Conservation (phyloP, 192 early-diverging fungal species). For the Podila minutissima region DNA sequence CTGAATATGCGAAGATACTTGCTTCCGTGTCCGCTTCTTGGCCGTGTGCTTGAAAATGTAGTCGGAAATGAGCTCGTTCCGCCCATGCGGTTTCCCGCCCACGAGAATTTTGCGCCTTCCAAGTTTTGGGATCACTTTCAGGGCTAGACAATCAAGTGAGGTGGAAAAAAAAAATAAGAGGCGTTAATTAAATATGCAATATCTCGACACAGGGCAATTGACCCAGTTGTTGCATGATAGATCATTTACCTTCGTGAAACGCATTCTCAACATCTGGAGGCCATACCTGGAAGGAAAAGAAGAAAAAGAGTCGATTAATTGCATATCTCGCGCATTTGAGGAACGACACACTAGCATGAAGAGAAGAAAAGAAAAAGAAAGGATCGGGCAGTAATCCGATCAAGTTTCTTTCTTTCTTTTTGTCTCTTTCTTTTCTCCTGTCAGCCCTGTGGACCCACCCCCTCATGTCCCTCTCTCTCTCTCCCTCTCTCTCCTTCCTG, state of each 20-base stretch:
- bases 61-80: slow-evolving; percentile 82
- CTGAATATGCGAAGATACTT: slow-evolving; percentile 84
- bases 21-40: slow-evolving; percentile 77
- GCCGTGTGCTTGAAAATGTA: slow-evolving; percentile 74
- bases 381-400: slow-evolving; percentile 4
- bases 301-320: neutral
- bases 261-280: slow-evolving; percentile 67
- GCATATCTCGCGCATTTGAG: neutral
- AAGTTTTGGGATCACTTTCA: slow-evolving; percentile 62
- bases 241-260: slow-evolving; percentile 64
- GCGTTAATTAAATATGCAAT: no score
- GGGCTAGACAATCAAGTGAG: slow-evolving; percentile 29
- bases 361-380: neutral
- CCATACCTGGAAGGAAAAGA: slow-evolving; percentile 57
- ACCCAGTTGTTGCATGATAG: no score
- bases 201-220: no score
- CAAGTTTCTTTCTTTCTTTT: neutral
- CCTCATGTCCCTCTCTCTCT: neutral
- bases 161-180: no score
- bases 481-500: neutral
- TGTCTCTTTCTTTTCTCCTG: neutral
- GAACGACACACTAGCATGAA: neutral
- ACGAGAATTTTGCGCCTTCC: slow-evolving; percentile 62
- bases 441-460: neutral
- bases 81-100: slow-evolving; percentile 65